Percentiles rank a stretch among this genome's conserved stretches.
These are phyloP conservation scores for Amaranthus hypochondriacus DNA, from an alignment of 148 eudicot species.

Conservation along the genomic window DNA sequence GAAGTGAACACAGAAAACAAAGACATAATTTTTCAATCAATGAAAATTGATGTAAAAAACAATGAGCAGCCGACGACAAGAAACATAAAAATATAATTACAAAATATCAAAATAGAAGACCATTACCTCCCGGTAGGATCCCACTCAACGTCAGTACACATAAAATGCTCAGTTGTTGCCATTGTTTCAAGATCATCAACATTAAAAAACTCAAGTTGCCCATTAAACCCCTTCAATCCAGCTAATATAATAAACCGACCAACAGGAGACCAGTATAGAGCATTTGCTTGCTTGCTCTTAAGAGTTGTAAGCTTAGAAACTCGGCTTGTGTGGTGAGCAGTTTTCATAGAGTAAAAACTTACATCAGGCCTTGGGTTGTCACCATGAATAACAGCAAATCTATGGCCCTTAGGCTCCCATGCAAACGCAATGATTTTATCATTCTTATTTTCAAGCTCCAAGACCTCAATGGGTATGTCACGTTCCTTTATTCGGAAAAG, in stretches of 20 bases:
- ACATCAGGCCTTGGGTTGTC: slow-evolving; percentile 88
- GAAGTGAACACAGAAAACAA: neutral
- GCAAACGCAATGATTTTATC: slow-evolving; percentile 96
- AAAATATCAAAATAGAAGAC: neutral
- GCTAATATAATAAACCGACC: slow-evolving; percentile 78
- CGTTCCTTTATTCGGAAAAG: slow-evolving; percentile 93
- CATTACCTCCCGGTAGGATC: slow-evolving; percentile 96
- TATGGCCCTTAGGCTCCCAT: slow-evolving; percentile 98
- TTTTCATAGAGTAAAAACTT: slow-evolving; percentile 81
- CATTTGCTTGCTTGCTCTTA: slow-evolving; percentile 89
- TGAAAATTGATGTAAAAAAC: neutral
- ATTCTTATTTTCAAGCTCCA: slow-evolving; percentile 94
- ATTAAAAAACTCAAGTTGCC: slow-evolving; percentile 88
- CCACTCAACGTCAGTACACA: slow-evolving; percentile 84
- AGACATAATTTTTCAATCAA: neutral
- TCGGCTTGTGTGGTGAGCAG: slow-evolving; percentile 53
- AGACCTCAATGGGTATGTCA: slow-evolving; percentile 89
- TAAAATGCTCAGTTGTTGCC: slow-evolving; percentile 89
- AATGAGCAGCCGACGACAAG: neutral
- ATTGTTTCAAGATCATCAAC: slow-evolving; percentile 99
- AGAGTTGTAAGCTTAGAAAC: slow-evolving; percentile 84
- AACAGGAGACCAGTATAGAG: slow-evolving; percentile 91
- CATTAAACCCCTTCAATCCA: slow-evolving; percentile 88
- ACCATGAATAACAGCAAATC: slow-evolving; percentile 91
- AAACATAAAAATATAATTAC: neutral